Percentiles rank a stretch among this genome's conserved stretches.
Conservation (phyloP, 352 stramenopile species). For the Aphanomyces invadans region DNA sequence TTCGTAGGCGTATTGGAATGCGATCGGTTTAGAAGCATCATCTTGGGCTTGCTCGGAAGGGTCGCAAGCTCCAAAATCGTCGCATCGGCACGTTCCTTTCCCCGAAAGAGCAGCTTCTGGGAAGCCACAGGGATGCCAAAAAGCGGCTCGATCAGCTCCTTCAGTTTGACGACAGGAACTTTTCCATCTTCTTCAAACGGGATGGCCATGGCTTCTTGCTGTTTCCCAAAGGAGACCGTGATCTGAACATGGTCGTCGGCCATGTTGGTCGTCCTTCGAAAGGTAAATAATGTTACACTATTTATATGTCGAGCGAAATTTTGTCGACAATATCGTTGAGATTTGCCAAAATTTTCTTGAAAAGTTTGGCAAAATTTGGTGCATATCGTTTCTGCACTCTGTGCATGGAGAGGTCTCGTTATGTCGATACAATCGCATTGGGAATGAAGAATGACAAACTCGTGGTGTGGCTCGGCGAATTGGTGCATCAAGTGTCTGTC, state of each 20-base stretch:
- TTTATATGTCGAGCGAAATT: no score
- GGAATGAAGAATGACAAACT: no score
- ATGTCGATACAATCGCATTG: no score
- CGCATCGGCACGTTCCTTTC: constrained; percentile 8
- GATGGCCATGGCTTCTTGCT: not conserved
- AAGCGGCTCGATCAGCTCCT: constrained; percentile 8
- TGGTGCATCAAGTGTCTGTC: no score
- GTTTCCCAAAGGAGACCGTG: constrained; percentile 18
- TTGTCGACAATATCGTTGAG: no score
- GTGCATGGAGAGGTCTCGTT: no score
- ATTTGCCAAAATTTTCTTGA: no score
- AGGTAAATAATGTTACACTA: not conserved
- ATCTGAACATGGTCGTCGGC: not conserved
- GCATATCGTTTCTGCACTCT: no score
- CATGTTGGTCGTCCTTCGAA: not conserved
- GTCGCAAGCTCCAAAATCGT: not conserved
- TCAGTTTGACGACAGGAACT: constrained; percentile 1
- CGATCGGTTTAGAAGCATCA: constrained; percentile 14
- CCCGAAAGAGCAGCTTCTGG: constrained; percentile 20
- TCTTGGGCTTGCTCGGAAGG: constrained; percentile 14
- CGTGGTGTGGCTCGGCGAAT: no score
- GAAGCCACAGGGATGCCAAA: not conserved
- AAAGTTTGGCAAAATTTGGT: no score
- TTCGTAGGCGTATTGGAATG: not conserved
- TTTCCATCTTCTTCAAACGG: not conserved